Evolutionary conservation across 257 asterid genomes (phyloP).

Genomic region (Nicotiana tabacum): DNA sequence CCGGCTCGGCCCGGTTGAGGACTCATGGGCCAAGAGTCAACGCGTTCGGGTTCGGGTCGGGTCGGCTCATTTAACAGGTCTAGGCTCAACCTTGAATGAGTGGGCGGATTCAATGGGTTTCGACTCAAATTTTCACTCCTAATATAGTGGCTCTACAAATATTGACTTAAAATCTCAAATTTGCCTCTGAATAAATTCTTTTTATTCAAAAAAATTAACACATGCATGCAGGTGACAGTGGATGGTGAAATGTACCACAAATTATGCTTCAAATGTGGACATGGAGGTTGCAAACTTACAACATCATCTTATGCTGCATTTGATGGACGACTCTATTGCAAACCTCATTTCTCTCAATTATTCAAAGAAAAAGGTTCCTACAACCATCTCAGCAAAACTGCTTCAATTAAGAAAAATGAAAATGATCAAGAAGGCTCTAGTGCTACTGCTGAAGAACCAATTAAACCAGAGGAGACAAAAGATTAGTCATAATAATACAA

Average conservation of each 20-base stretch:
- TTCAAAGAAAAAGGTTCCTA: constrained; percentile 78
- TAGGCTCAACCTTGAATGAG: too few relatives aligned
- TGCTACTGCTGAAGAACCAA: not conserved
- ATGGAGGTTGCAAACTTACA: constrained; percentile 69
- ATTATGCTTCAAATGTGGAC: constrained; percentile 75
- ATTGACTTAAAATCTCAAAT: rapidly evolving
- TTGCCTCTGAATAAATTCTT: rapidly evolving
- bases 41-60: too few relatives aligned
- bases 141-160: too few relatives aligned
- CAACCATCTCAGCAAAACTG: constrained; percentile 51
- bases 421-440: not conserved
- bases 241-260: constrained; percentile 77
- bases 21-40: too few relatives aligned
- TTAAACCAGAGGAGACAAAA: not conserved
- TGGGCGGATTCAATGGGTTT: too few relatives aligned
- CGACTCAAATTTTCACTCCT: too few relatives aligned
- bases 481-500: not conserved
- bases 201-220: not conserved
- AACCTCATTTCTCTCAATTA: constrained; percentile 72
- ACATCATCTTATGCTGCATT: constrained; percentile 76
- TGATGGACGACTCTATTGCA: constrained; percentile 77
- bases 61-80: too few relatives aligned
- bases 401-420: constrained; percentile 38
- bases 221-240: constrained; percentile 51
- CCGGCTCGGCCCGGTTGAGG: too few relatives aligned